phyloP scores from a whole-genome alignment of 805 yeast genomes.

The Kuraishia capsulata region DNA sequence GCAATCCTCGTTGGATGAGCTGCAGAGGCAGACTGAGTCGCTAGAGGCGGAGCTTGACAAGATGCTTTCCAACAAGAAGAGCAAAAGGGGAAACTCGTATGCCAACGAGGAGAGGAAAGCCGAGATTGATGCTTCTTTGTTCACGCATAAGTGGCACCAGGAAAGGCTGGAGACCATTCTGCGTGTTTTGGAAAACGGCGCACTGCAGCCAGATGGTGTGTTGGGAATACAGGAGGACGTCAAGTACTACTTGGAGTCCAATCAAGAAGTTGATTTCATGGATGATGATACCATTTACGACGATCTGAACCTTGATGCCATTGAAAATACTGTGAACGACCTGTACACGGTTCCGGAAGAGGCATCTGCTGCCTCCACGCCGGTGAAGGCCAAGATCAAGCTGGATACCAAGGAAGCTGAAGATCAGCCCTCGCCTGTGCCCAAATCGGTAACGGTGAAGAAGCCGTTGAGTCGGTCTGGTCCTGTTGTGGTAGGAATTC shows the following conservation, averaged over 20 bases:
- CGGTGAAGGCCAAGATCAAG: conserved; percentile 1
- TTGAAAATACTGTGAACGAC: conserved; percentile 23
- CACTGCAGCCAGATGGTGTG: conserved; percentile 66
- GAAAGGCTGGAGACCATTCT: conserved; percentile 69
- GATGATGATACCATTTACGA: conserved; percentile 94
- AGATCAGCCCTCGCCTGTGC: background rate
- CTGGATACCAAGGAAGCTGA: background rate
- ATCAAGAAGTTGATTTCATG: conserved; percentile 87
- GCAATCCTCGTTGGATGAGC: conserved; percentile 62
- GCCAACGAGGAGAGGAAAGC: conserved; percentile 42
- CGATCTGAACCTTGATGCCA: conserved; percentile 59
- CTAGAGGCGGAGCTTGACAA: conserved; percentile 64
- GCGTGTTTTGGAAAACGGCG: conserved; percentile 69
- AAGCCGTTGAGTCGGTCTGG: conserved; percentile 6
- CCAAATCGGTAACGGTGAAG: conserved; percentile 2
- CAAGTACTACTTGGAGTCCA: conserved; percentile 86
- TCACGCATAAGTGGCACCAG: conserved; percentile 74
- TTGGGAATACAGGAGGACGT: conserved; percentile 81
- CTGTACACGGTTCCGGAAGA: conserved; percentile 12
- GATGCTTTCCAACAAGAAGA: conserved; percentile 35
- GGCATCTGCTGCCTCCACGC: conserved; percentile 3
- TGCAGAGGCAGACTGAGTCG: conserved; percentile 70
- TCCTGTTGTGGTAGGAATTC: conserved; percentile 5
- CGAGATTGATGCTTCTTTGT: conserved; percentile 55
- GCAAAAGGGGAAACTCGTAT: conserved; percentile 28